Evolutionary conservation across 2,329 filamentous ascomycete species (phyloP).

Genomic region (Fusarium sp.): DNA sequence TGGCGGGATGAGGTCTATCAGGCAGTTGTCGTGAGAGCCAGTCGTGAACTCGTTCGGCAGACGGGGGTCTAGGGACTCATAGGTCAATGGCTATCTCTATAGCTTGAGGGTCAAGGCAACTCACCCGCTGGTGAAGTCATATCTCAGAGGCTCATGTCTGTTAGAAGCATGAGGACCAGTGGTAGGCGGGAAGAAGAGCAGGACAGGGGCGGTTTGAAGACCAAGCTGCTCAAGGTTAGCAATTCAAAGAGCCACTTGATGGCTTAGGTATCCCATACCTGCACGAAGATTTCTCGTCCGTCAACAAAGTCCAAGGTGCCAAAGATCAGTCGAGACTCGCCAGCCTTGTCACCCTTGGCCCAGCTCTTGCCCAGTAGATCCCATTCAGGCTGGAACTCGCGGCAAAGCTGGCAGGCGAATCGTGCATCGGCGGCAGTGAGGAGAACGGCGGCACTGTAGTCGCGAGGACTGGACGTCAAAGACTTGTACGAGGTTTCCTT

Average conservation of each 20-base stretch:
- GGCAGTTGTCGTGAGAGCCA: slow-evolving; percentile 87
- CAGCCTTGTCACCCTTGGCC: slow-evolving; percentile 85
- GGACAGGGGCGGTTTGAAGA: slow-evolving; percentile 93
- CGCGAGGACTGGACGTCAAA: slow-evolving; percentile 82
- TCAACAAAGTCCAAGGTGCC: slow-evolving; percentile 89
- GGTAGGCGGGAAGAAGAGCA: slow-evolving; percentile 90
- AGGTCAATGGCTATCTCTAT: neutral
- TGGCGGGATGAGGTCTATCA: slow-evolving; percentile 81
- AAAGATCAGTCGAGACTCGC: slow-evolving; percentile 81
- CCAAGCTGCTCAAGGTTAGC: slow-evolving; percentile 73
- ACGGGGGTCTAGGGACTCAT: slow-evolving; percentile 69
- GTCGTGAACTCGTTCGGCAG: slow-evolving; percentile 82
- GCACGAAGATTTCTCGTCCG: slow-evolving; percentile 88
- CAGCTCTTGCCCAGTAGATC: slow-evolving; percentile 89
- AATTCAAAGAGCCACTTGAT: neutral
- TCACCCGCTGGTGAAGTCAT: slow-evolving; percentile 88
- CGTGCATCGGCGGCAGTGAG: slow-evolving; percentile 88
- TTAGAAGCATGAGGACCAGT: slow-evolving; percentile 82
- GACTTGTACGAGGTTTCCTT: slow-evolving; percentile 82
- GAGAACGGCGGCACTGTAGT: slow-evolving; percentile 87
- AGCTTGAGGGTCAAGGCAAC: slow-evolving; percentile 44
- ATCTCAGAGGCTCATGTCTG: slow-evolving; percentile 79
- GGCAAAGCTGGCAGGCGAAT: slow-evolving; percentile 88
- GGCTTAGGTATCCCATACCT: slow-evolving; percentile 66
- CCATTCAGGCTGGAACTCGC: slow-evolving; percentile 95